Evolutionary conservation across 768 basidiomycete genomes (phyloP), one percentile per base, ranked within the genome.

Genomic region (Russula foetens): DNA sequence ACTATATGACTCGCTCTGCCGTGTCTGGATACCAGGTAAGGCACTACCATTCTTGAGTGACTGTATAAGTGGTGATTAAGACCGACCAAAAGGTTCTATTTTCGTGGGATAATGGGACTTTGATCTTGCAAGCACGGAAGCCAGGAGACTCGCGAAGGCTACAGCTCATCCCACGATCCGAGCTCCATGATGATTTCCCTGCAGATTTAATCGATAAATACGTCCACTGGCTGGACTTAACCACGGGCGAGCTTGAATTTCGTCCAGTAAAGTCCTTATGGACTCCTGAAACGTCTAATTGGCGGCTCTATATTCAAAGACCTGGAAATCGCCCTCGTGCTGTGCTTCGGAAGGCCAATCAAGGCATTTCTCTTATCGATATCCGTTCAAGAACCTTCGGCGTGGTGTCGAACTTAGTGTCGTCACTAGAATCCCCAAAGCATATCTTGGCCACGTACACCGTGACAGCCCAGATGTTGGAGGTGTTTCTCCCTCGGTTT

Each of bases 191-290:
- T 7, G 75, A 76, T 60, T 62, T 76, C 7, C 75, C 76, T 7
- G 41, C 15, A 21, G 41, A 67, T 9, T 67, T 77, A 21, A 60
- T 71, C 14, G 63, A 68, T 2, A 66, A 72, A 19, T 67, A 72
- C 51, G 55, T 63, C 5, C 75, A 76, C 61, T 77, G 76, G 75
- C 64, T 76, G 51, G 50, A 71, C 39, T n/a, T 72, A 23, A 47
- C 50, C 43, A 43, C 47, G 26, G 29, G 46, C 19, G 53, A 55
- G 14, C 59, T 76, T 14, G 73, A 74, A 63, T 72, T 76, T 28
- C 72, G 75, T 31, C 75, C 72, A 14, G 46, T 70, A 5, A 52
- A 63, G 21, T 62, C 57, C 17, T 51, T 64, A 7, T 77, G 76
- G 76, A 35, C 56, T 28, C 55, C 68, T 11, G n/a, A n/a, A n/a